Evolutionary conservation across 2,329 filamentous ascomycete genomes (phyloP).

Genomic region (Epichloe hybrida): DNA sequence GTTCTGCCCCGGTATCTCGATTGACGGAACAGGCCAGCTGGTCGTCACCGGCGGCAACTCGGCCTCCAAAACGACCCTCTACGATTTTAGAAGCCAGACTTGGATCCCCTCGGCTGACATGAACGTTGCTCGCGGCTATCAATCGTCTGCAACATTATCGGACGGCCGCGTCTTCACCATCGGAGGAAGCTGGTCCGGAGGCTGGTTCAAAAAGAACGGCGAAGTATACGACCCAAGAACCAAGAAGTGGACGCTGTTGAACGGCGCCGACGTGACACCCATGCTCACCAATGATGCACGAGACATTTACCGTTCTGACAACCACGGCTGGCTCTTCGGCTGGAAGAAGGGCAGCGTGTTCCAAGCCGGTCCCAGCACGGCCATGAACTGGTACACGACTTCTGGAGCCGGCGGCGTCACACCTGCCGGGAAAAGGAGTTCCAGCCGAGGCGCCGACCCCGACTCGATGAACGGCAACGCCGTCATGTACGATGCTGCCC

Average conservation of each 20-base stretch:
- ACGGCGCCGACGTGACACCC: conserved; percentile 28
- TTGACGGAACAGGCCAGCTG: conserved; percentile 33
- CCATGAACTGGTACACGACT: conserved; percentile 42
- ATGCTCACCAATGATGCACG: conserved; percentile 37
- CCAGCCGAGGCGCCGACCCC: conserved; percentile 23
- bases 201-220: conserved; percentile 37
- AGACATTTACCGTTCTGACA: conserved; percentile 32
- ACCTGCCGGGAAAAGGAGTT: conserved; percentile 22
- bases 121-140: conserved; percentile 36
- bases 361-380: conserved; percentile 8
- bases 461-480: conserved; percentile 41
- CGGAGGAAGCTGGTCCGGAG: conserved; percentile 40
- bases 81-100: conserved; percentile 21
- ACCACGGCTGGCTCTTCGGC: conserved; percentile 7
- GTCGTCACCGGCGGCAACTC: conserved; percentile 41
- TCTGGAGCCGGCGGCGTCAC: conserved; percentile 25
- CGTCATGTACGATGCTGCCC: conserved; percentile 45
- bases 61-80: conserved; percentile 34
- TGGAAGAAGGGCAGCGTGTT: conserved; percentile 15
- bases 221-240: conserved; percentile 35
- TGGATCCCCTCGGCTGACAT: conserved; percentile 30
- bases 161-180: conserved; percentile 44
- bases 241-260: conserved; percentile 32
- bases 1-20: conserved; percentile 37
- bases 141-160: conserved; percentile 34